Base-by-base conservation (phyloP, 352 stramenopile species). In the Globisporangium irregulare region DNA sequence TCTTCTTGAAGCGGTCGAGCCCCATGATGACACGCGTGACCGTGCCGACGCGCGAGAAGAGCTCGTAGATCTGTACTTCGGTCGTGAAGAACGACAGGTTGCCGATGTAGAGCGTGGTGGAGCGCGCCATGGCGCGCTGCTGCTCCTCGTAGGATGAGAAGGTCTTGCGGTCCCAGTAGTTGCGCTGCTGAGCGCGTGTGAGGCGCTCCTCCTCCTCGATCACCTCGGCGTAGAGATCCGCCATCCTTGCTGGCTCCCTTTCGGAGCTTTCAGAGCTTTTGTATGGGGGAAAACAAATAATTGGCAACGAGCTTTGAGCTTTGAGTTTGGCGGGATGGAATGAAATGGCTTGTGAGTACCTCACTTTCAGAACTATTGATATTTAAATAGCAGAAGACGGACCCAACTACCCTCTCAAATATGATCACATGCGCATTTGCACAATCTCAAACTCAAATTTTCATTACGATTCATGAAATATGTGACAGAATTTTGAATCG, bases 41-140 rank as follows among this genome's bases (percentile, higher is more conserved):
- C 22, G 87, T 87, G 55, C 97, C 97, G 51, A 99, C 87, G 70
- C 86, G 85, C 63, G 84, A 92, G 75, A 99, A 99, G 57, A 98
- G 85, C 73, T 97, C 90, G 73, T 93, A 94, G 65, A 99, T 95
- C 75, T 99, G 96, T 41, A 86, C 78, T 67, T 98, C 93, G 22
- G 92, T 96, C 24, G 97, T 99, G 68, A 97, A 98, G 78, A 99
- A 99, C 51, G 92, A 95, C 54, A 99, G 74, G 75, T 99, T 99
- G 55, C 97, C 97, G 41, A 99, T 84, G 77, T 99, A 99, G 25
- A 99, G 73, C 25, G 97, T 99, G 10, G 74, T 75, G 25, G 92
- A 98, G 54, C 80, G 84, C 24, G 82, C 84, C 61, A 99, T 92
- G 43, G 95, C 96, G 46, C 88, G 81, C 74, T 98, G 92, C 81